Evolutionary conservation across 805 yeast genomes (phyloP), one percentile per base, ranked within the genome.

Genomic region (Kluyveromyces aestuarii): DNA sequence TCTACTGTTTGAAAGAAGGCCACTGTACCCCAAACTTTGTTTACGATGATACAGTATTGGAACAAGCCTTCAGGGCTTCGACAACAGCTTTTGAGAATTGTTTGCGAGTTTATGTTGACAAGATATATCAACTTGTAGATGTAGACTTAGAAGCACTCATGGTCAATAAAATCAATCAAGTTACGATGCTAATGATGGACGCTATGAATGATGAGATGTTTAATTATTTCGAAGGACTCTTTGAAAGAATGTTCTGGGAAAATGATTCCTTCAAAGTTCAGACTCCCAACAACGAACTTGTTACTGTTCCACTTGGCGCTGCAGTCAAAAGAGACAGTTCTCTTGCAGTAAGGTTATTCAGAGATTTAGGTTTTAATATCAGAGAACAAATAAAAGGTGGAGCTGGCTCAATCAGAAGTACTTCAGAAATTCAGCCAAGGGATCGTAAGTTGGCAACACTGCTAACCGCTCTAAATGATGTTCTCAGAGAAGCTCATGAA

Each of bases 361-460:
- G 53, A 1, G 51, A 49, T 9, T 47, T 71, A 25, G 52, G 60
- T n/a, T 52, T 70, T 6, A 74, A 74, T 46, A 80, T 90, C 25
- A 69, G 72, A 37, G 79, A 74, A 35, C 96, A 91, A 59, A 72
- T 91, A 18, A 69, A 69, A 10, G 87, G 82, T 54, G 85, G 90
- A 53, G 97, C 97, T 0, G 98, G 97, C 2, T 66, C 76, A 1
- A 70, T 81, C 0, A 75, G 96, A 61, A 79, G 72, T 6, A 79
- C 83, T 0, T 70, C 75, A 7, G 90, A 84, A 30, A 72, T 84
- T 25, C 72, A 81, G 27, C 86, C 86, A n/a, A 74, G 89, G 40
- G 98, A 93, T 64, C 83, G 82, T 30, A 77, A 82, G 17, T 67
- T 93, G 8, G 79, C 80, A 30, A 80, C 96, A 79, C 78, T 82